Conservation (phyloP, 352 stramenopile genomes). For the Aphanomyces euteiches region DNA sequence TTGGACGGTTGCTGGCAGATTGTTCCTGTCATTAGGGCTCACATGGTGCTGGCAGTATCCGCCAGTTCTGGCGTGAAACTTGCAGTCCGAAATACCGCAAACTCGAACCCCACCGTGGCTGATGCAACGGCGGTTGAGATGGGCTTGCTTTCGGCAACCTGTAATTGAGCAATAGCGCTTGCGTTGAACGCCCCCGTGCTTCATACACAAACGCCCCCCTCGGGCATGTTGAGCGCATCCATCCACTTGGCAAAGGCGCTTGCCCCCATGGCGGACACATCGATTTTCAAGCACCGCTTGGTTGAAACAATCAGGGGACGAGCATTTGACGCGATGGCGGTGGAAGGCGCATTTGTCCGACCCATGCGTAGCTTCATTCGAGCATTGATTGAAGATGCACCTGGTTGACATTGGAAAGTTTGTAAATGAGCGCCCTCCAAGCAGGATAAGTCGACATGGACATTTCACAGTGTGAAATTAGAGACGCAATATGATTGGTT, state of each 20-base stretch:
- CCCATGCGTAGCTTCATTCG: constrained; percentile 62
- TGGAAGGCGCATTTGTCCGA: constrained; percentile 45
- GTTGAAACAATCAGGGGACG: constrained; percentile 6
- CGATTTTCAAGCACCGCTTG: constrained; percentile 3
- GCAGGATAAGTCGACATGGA: too few species aligned
- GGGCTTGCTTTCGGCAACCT: constrained; percentile 18
- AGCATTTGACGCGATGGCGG: constrained; percentile 12
- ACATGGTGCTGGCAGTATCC: constrained; percentile 25
- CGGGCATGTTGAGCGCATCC: neutral
- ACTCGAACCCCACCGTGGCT: constrained; percentile 7
- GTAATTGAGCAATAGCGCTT: constrained; percentile 20
- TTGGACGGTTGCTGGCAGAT: too few species aligned
- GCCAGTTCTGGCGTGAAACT: constrained; percentile 62
- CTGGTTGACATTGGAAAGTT: too few species aligned
- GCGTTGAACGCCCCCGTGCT: neutral
- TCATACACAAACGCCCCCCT: constrained; percentile 1
- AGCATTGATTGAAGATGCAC: constrained; percentile 78
- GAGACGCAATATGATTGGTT: too few species aligned
- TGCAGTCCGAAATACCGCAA: constrained; percentile 11
- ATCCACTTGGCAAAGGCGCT: constrained; percentile 3
- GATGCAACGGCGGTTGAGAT: constrained; percentile 11
- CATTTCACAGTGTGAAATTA: too few species aligned
- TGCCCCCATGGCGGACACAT: constrained; percentile 22
- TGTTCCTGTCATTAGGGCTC: too few species aligned
- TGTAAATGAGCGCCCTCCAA: too few species aligned